Base-by-base conservation (phyloP, 108 stramenopile genomes). In the Mediolabrus comicus region DNA sequence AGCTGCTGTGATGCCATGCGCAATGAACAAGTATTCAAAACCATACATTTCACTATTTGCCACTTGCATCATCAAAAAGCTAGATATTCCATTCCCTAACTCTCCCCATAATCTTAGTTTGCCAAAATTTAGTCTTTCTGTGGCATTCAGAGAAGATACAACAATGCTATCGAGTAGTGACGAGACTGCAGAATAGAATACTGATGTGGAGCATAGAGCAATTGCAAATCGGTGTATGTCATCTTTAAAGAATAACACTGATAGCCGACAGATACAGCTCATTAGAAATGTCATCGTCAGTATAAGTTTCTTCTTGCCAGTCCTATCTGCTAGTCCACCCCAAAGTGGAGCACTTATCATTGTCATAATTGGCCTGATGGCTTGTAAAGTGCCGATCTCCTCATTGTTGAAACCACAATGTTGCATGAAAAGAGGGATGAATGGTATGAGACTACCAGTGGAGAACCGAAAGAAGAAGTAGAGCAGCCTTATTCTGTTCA, bases 81-180 rank as follows among this genome's bases (percentile, higher is more conserved):
- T 69, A 31, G 75, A 89, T 29, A 98, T 63, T 29, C 97, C 96
- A 83, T 95, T 96, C 7, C 97, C 97, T 49, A 97, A 62, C 68
- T 98, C 96, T 28, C 97, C 97, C 87, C 84, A 98, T 2, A 98
- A 79, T 39, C 97, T 84, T 39, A 95, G 59, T 59, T 89, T 83
- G 24, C 97, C 97, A 71, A 96, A 98, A 52, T 89, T 73, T 12
- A 43, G 51, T 62, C 78, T 75, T 39, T 95, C 85, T 30, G 67
- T 49, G 38, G 87, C 83, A 35, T 35, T 39, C 43, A 76, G 43
- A 22, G 75, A 68, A 13, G 75, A 76, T 69, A 98, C 89, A n/a
- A 95, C 94, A 79, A 94, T 93, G 43, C 81, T 84, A 74, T 98
- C 97, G 14, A 98, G 62, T 12, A 98, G 77, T 12, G 90, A 89